These are phyloP conservation scores for Leccinum disarticulatum DNA, from an alignment of 768 basidiomycete species.

Conservation along the genomic window DNA sequence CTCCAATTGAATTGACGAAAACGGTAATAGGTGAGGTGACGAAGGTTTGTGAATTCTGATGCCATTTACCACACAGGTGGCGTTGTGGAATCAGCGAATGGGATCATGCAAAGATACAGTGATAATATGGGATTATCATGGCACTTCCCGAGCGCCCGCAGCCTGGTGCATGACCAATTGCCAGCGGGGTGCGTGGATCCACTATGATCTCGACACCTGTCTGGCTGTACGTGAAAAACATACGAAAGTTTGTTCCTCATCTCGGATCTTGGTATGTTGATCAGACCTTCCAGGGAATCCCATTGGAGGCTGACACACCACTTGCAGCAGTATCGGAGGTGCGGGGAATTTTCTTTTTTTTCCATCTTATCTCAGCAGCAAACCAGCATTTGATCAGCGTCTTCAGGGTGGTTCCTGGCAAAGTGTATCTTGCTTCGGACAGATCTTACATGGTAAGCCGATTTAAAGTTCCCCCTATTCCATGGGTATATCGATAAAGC, in stretches of 20 bases:
- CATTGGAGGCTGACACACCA: slow-evolving; percentile 28
- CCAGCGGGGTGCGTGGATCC: slow-evolving; percentile 49
- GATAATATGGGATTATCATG: slow-evolving; percentile 78
- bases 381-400: slow-evolving; percentile 38
- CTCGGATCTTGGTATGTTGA: slow-evolving; percentile 38
- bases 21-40: slow-evolving; percentile 49
- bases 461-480: slow-evolving; percentile 10
- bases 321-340: slow-evolving; percentile 45
- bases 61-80: slow-evolving; percentile 44
- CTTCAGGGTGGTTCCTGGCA: slow-evolving; percentile 60
- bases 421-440: slow-evolving; percentile 63
- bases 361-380: slow-evolving; percentile 6
- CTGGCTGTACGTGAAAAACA: slow-evolving; percentile 40
- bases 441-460: slow-evolving; percentile 68
- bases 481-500: slow-evolving; percentile 8
- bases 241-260: slow-evolving; percentile 5
- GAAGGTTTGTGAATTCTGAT: slow-evolving; percentile 2
- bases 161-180: neutral
- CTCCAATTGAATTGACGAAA: slow-evolving; percentile 51
- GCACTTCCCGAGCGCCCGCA: slow-evolving; percentile 41
- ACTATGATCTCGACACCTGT: slow-evolving; percentile 68
- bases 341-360: slow-evolving; percentile 7
- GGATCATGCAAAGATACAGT: slow-evolving; percentile 34
- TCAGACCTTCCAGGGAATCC: slow-evolving; percentile 38
- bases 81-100: slow-evolving; percentile 60